These are phyloP conservation scores for Globisporangium lucens DNA, from an alignment of 352 stramenopile species.

Conservation along the genomic window DNA sequence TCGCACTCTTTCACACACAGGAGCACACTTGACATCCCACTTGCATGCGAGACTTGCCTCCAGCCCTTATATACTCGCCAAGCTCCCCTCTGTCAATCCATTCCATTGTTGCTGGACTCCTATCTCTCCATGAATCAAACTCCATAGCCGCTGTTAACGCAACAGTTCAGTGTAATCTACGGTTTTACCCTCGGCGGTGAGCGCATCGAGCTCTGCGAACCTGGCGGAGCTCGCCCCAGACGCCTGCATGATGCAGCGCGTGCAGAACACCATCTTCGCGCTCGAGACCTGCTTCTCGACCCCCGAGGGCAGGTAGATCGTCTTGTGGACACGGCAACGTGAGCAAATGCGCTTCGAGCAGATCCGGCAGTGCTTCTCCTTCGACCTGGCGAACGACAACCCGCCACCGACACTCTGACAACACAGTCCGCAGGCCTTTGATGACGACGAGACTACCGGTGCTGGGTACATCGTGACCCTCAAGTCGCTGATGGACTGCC, in stretches of 20 bases:
- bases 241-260: constrained; percentile 25
- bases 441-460: no score
- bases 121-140: neutral
- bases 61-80: no score
- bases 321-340: constrained; percentile 23
- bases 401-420: neutral
- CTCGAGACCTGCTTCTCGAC: constrained; percentile 21
- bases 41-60: no score
- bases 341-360: constrained; percentile 18
- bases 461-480: no score
- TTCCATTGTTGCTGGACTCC: neutral
- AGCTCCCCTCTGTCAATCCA: no score
- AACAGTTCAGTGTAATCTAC: neutral
- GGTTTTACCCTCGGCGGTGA: neutral
- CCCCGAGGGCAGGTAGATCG: constrained; percentile 15
- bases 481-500: no score
- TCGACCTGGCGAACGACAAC: neutral
- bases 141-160: neutral
- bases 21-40: no score
- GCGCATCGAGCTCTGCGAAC: constrained; percentile 14
- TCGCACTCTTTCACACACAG: no score
- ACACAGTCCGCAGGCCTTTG: neutral
- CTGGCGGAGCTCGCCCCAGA: neutral
- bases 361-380: constrained; percentile 7
- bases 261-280: constrained; percentile 26